Evolutionary conservation across 306 rosid genomes (phyloP).

Genomic region (Crataegus laevigata): DNA sequence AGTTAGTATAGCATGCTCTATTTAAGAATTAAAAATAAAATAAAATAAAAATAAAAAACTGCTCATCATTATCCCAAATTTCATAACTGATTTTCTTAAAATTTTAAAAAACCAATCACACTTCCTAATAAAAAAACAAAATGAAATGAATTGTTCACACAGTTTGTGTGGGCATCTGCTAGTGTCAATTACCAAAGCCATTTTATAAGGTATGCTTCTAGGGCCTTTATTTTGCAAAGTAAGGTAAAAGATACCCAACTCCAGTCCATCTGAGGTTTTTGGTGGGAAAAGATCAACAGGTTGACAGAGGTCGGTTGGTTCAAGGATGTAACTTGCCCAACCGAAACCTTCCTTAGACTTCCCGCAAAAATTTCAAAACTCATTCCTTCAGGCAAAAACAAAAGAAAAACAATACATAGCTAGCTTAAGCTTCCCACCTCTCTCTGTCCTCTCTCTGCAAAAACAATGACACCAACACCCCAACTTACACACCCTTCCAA

Average conservation of each 20-base stretch:
- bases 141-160: no score
- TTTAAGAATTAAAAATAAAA: no score
- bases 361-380: slow-evolving; percentile 59
- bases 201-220: background rate
- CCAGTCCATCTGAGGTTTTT: background rate
- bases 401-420: background rate
- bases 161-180: no score
- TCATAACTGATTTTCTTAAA: no score
- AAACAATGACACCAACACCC: slow-evolving; percentile 61
- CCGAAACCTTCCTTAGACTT: slow-evolving; percentile 72
- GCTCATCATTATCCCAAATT: no score
- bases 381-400: slow-evolving; percentile 7
- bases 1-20: no score
- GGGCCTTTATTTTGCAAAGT: background rate
- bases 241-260: background rate
- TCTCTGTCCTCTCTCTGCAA: slow-evolving; percentile 12
- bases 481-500: slow-evolving; percentile 61
- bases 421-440: no score
- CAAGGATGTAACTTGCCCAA: slow-evolving; percentile 55
- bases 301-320: slow-evolving; percentile 26
- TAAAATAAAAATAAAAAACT: no score
- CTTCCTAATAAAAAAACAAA: no score
- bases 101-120: no score
- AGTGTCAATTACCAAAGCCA: background rate
- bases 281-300: background rate